These are phyloP conservation scores for Populus hybrid DNA, from an alignment of 441 rosid genomes.

Conservation along the genomic window DNA sequence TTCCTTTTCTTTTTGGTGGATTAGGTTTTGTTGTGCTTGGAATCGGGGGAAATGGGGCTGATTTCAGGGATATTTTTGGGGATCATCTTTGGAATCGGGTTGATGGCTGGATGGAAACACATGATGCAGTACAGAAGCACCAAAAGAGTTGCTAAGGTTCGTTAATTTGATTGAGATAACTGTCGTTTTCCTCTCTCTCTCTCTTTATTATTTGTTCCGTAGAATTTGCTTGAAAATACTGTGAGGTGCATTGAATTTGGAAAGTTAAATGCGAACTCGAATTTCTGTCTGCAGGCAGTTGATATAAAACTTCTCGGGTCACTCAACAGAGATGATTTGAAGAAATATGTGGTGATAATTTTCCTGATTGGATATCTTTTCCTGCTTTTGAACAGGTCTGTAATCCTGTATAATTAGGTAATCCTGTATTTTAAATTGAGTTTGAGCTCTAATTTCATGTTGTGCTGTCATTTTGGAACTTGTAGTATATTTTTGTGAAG, in stretches of 20 bases:
- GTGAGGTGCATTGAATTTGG: neutral
- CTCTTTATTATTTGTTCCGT: neutral
- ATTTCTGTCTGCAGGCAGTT: conserved; percentile 58
- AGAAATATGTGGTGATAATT: conserved; percentile 89
- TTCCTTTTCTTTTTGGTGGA: neutral
- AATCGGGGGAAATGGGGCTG: conserved; percentile 68
- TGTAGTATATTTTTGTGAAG: neutral
- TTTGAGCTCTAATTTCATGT: neutral
- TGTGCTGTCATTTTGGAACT: neutral
- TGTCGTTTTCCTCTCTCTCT: neutral
- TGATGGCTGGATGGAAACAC: conserved; percentile 94
- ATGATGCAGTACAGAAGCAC: conserved; percentile 85
- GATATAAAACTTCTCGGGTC: conserved; percentile 85
- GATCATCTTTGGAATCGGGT: conserved; percentile 66
- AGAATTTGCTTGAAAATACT: neutral
- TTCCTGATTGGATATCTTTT: conserved; percentile 97
- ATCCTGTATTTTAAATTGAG: neutral
- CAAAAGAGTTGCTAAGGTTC: conserved; percentile 82
- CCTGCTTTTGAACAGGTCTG: conserved; percentile 93
- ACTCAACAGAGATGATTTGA: conserved; percentile 87
- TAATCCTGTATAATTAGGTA: neutral
- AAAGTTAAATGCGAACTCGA: neutral
- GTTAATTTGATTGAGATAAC: neutral
- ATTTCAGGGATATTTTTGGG: conserved; percentile 81
- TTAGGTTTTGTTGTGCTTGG: conserved; percentile 10